Evolutionary conservation across 352 stramenopile species (phyloP), one percentile per base, ranked within the genome.

Genomic region (Globisporangium cylindrosporum): DNA sequence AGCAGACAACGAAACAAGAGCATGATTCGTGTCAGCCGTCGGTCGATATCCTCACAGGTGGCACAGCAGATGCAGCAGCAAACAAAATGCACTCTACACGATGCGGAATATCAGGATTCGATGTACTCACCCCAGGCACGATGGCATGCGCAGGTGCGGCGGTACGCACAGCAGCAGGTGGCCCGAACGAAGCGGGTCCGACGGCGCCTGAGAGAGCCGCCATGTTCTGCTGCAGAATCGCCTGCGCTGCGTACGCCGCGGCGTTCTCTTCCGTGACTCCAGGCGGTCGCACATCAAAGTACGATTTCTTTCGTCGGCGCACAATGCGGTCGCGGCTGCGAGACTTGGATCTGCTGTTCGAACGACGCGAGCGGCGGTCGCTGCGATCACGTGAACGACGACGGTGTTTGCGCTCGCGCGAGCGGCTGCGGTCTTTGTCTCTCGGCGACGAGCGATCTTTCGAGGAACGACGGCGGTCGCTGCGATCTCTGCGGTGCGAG

Each of bases 201-300:
- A 92, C 84, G 25, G 82, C 75, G 3, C 84, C 84, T 0, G 82
- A 84, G 14, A 91, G 74, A 54, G 82, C 76, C 29, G 81, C 82
- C 81, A 95, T 88, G 69, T 91, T 95, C 64, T 93, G 85, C 76
- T 95, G 85, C 59, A 95, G 59, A 61, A 95, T 95, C 12, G 81
- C 84, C 63, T 95, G 85, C n/a, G 87, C 87, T 7, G 87, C 87
- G 63, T 91, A 95, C 14, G 87, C 85, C 2, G 87, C 87, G 12
- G 87, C 87, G 59, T 92, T 95, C 62, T 95, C 85, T 18, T 93
- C 82, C 12, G 85, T 95, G 8, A 95, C 87, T 36, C 87, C 87
- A 3, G 87, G 84, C 53, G 87, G 87, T 1, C 81, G 78, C 71
- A 95, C 84, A 67, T 95, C 87, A 74, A 95, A 95, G 68, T 91